These are phyloP conservation scores for Lippia alba DNA, from an alignment of 305 asterid species.

Conservation along the genomic window DNA sequence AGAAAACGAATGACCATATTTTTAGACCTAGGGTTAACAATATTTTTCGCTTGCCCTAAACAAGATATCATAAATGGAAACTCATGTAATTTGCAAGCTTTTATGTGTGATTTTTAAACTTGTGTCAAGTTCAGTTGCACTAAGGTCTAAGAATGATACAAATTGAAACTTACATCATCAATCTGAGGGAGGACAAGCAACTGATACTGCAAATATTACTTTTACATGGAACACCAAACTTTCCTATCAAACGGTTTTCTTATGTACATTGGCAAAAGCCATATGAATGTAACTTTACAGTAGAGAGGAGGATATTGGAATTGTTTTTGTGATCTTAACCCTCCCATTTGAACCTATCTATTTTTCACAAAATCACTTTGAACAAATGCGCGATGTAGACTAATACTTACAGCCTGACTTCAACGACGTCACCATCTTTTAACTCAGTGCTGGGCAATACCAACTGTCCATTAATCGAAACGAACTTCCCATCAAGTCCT, in stretches of 20 bases:
- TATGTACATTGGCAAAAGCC: conserved; percentile 23
- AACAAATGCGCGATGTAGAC: background rate
- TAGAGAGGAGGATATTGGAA: background rate
- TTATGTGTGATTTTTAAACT: too few relatives aligned
- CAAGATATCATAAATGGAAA: too few relatives aligned
- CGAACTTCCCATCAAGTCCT: conserved; percentile 85
- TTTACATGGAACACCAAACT: too few relatives aligned
- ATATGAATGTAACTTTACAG: conserved; percentile 4
- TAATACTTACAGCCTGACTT: conserved; percentile 61
- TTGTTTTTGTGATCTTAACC: background rate
- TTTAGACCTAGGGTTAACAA: too few relatives aligned
- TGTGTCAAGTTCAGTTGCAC: too few relatives aligned
- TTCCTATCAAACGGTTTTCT: conserved; percentile 4
- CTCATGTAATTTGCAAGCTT: too few relatives aligned
- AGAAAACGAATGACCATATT: too few relatives aligned
- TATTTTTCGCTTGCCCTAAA: too few relatives aligned
- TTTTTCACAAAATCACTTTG: background rate
- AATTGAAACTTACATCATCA: too few relatives aligned
- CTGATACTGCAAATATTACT: too few relatives aligned
- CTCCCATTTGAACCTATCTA: conserved; percentile 13
- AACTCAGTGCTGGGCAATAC: conserved; percentile 82
- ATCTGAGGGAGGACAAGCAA: too few relatives aligned
- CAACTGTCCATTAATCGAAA: conserved; percentile 81
- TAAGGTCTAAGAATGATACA: too few relatives aligned
- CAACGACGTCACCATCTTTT: conserved; percentile 96